Evolutionary conservation across 2,329 filamentous ascomycete genomes (phyloP).

Genomic region (Chaetomium globosum): DNA sequence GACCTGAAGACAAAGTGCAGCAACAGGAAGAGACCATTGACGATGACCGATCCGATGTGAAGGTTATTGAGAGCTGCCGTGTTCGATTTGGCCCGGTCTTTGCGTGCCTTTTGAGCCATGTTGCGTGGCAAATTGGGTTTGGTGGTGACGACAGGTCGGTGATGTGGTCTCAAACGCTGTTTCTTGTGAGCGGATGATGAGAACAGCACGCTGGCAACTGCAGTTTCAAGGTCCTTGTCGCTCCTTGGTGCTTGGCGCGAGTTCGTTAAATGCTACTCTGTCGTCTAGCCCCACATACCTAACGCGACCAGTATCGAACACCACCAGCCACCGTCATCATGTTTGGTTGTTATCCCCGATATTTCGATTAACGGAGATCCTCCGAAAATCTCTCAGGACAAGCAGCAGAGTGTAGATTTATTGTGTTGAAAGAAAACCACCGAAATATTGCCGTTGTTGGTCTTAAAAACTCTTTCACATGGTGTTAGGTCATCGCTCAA

Average conservation of each 20-base stretch:
- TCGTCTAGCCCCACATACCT: no score
- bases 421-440: no score
- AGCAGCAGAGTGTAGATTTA: no score
- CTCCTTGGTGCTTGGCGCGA: not conserved
- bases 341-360: not conserved
- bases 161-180: not conserved
- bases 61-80: constrained; percentile 75
- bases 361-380: no score
- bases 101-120: constrained; percentile 67
- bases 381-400: no score
- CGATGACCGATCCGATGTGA: constrained; percentile 70
- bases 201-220: not conserved
- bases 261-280: no score
- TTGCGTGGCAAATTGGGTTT: constrained; percentile 14
- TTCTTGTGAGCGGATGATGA: not conserved
- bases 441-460: not conserved
- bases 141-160: not conserved
- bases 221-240: not conserved
- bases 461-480: not conserved
- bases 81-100: constrained; percentile 76
- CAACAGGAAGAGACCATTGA: constrained; percentile 76
- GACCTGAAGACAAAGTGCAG: constrained; percentile 66
- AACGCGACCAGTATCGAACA: not conserved
- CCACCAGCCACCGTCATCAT: not conserved
- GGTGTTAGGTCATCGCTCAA: not conserved